Conservation (phyloP, 768 basidiomycete species). For the Tylopilus rubrobrunneus region DNA sequence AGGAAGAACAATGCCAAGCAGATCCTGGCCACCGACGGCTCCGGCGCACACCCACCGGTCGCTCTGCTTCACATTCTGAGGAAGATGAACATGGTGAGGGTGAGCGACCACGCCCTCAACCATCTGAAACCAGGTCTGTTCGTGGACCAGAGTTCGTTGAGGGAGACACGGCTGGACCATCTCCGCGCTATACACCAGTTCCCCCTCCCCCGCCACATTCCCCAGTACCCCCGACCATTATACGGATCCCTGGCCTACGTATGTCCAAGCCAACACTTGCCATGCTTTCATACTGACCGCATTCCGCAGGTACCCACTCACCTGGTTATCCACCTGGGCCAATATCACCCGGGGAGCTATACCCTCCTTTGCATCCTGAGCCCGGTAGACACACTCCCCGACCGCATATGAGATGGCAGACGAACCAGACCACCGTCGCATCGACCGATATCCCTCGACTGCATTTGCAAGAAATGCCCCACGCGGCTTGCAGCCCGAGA, state of each 20-base stretch:
- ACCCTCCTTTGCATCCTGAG: slow-evolving; percentile 14
- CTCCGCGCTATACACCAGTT: slow-evolving; percentile 1
- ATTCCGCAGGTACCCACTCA: slow-evolving; percentile 14
- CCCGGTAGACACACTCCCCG: background rate
- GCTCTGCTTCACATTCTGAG: slow-evolving; percentile 8
- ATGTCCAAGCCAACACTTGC: background rate
- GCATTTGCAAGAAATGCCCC: background rate
- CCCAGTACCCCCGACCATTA: slow-evolving; percentile 27
- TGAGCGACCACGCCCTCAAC: slow-evolving; percentile 10
- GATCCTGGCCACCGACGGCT: slow-evolving; percentile 2
- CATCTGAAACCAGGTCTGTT: slow-evolving; percentile 7
- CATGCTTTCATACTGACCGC: slow-evolving; percentile 2
- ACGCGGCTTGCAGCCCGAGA: slow-evolving; percentile 9
- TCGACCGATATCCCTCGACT: slow-evolving; percentile 10
- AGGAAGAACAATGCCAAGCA: slow-evolving; percentile 6
- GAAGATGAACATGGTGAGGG: slow-evolving; percentile 12
- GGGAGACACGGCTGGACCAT: background rate
- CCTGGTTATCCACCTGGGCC: slow-evolving; percentile 6
- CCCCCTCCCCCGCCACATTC: slow-evolving; percentile 12
- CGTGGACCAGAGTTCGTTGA: slow-evolving; percentile 13
- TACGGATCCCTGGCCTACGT: slow-evolving; percentile 20
- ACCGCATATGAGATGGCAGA: slow-evolving; percentile 1
- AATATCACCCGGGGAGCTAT: slow-evolving; percentile 9
- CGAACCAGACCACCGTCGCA: background rate
- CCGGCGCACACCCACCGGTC: slow-evolving; percentile 14